Percentiles rank a stretch among this genome's conserved stretches.
Conservation (phyloP, 441 rosid genomes). For the Capsella rubella region DNA sequence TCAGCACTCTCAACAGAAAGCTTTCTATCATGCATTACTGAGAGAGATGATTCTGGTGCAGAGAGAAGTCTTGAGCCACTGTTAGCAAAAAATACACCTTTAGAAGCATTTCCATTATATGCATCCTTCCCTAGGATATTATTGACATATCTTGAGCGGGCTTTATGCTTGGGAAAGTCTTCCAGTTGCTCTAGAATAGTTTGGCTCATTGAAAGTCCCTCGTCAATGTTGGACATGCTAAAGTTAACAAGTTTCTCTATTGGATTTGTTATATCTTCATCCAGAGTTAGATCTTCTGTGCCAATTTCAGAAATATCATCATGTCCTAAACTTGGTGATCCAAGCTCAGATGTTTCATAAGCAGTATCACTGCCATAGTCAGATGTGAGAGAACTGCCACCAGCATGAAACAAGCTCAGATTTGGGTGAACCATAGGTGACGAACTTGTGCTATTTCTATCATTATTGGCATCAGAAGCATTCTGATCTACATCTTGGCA, state of each 20-base stretch:
- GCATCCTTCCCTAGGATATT: conserved; percentile 51
- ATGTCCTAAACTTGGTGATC: conserved; percentile 75
- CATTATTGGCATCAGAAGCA: conserved; percentile 56
- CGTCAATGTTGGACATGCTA: conserved; percentile 85
- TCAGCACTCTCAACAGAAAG: conserved; percentile 80
- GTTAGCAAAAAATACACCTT: conserved; percentile 49
- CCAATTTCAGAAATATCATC: conserved; percentile 71
- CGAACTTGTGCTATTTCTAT: conserved; percentile 51
- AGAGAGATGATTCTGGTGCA: conserved; percentile 59
- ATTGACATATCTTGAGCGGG: conserved; percentile 55
- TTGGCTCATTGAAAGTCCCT: conserved; percentile 88
- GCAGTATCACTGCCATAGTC: conserved; percentile 96
- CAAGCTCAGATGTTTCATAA: conserved; percentile 91
- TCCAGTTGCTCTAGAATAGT: conserved; percentile 87
- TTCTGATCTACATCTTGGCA: conserved; percentile 72
- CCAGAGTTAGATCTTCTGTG: conserved; percentile 61
- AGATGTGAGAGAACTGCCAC: conserved; percentile 73
- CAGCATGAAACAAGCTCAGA: conserved; percentile 60
- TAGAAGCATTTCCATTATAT: conserved; percentile 59
- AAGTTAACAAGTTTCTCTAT: conserved; percentile 72
- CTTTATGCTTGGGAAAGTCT: conserved; percentile 71
- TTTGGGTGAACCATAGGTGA: conserved; percentile 51
- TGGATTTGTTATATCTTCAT: conserved; percentile 70
- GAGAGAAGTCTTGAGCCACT: conserved; percentile 65
- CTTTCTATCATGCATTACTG: conserved; percentile 64